Percentiles rank a stretch among this genome's conserved stretches.
Evolutionary conservation across 2,329 filamentous ascomycete genomes (phyloP).

Genomic region (Neospermospora avenae): DNA sequence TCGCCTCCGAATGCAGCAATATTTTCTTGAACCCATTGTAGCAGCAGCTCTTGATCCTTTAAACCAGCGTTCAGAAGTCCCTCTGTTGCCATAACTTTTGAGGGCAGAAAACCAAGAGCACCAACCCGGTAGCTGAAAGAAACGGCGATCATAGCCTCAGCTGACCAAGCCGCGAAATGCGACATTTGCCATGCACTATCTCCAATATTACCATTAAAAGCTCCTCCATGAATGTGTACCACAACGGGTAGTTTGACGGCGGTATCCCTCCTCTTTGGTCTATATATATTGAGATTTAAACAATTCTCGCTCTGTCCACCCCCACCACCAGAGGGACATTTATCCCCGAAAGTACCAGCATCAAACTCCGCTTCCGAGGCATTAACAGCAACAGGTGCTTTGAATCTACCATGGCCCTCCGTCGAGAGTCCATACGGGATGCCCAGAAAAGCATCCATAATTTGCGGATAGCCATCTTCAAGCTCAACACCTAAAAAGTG

Average conservation of each 20-base stretch:
- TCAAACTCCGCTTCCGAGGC: slow-evolving; percentile 33
- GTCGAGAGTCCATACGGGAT: slow-evolving; percentile 49
- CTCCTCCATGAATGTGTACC: slow-evolving; percentile 63
- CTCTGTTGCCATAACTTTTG: slow-evolving; percentile 49
- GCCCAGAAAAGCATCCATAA: slow-evolving; percentile 42
- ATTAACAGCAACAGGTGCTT: slow-evolving; percentile 30
- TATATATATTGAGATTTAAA: slow-evolving; percentile 50
- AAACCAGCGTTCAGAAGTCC: slow-evolving; percentile 63
- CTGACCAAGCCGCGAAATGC: slow-evolving; percentile 56
- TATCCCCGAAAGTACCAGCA: slow-evolving; percentile 36
- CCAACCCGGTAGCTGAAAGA: slow-evolving; percentile 62
- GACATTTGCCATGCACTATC: slow-evolving; percentile 40
- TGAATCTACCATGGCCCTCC: slow-evolving; percentile 45
- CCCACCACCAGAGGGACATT: slow-evolving; percentile 26
- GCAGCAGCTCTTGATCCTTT: slow-evolving; percentile 55
- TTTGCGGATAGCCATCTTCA: slow-evolving; percentile 22
- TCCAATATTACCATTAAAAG: slow-evolving; percentile 54
- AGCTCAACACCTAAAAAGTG: slow-evolving; percentile 26
- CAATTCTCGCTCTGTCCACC: slow-evolving; percentile 45
- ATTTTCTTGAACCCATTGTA: slow-evolving; percentile 60
- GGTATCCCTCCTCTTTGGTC: slow-evolving; percentile 30
- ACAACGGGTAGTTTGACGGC: slow-evolving; percentile 44
- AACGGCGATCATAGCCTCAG: slow-evolving; percentile 52
- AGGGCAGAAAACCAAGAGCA: slow-evolving; percentile 66
- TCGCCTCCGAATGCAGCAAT: slow-evolving; percentile 60